These are phyloP conservation scores for Phaeosphaeria sp. DNA, from an alignment of 2,329 filamentous ascomycete species.

Conservation along the genomic window DNA sequence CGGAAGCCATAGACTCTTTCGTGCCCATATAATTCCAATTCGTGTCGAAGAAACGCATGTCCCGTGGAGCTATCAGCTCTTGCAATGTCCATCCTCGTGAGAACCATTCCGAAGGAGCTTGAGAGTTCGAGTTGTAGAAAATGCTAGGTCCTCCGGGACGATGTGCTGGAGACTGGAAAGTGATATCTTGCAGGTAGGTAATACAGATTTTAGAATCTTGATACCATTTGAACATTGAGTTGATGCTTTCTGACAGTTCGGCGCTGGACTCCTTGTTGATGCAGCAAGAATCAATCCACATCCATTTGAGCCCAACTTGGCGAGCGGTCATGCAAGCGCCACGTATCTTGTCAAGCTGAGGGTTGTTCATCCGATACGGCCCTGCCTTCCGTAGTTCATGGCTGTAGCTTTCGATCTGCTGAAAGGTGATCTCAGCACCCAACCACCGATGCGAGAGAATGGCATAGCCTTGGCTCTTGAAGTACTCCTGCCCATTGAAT, in stretches of 20 bases:
- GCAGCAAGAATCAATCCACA: slow-evolving; percentile 7
- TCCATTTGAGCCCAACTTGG: background rate
- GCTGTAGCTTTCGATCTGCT: background rate
- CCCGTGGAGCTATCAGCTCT: slow-evolving; percentile 8
- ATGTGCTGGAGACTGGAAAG: background rate
- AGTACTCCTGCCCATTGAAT: background rate
- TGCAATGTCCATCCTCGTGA: slow-evolving; percentile 7
- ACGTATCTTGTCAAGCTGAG: slow-evolving; percentile 4
- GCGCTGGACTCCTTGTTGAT: slow-evolving; percentile 5
- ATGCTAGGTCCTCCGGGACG: background rate
- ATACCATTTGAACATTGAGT: slow-evolving; percentile 12
- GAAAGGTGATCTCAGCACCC: slow-evolving; percentile 1
- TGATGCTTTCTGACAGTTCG: slow-evolving; percentile 6
- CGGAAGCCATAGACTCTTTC: slow-evolving; percentile 1
- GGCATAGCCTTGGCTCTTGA: slow-evolving; percentile 4
- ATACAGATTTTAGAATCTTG: slow-evolving; percentile 5
- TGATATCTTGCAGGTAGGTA: slow-evolving; percentile 7
- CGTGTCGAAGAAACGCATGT: slow-evolving; percentile 12
- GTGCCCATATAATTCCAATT: slow-evolving; percentile 15
- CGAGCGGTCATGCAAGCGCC: slow-evolving; percentile 3
- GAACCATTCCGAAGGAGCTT: slow-evolving; percentile 12
- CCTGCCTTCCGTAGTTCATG: background rate
- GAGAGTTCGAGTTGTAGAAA: background rate
- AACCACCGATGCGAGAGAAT: slow-evolving; percentile 6
- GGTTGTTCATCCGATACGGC: background rate